Conservation (phyloP, 306 rosid genomes). For the Ormosia emarginata region DNA sequence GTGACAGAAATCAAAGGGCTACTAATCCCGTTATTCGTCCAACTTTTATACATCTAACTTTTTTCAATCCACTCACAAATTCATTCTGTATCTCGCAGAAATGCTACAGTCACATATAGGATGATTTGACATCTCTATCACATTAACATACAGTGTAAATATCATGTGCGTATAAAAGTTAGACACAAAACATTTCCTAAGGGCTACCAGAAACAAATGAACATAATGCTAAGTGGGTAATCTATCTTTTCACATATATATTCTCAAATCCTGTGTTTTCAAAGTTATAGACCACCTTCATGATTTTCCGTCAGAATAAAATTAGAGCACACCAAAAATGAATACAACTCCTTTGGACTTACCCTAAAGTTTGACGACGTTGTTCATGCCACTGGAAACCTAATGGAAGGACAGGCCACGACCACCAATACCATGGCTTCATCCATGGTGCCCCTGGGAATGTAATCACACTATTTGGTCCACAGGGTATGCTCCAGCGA, state of each 20-base stretch:
- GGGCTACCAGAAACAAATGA: not conserved
- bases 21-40: no score
- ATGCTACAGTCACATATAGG: no score
- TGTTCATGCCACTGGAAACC: slow-evolving; percentile 74
- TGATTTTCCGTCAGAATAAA: not conserved
- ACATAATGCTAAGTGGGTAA: not conserved
- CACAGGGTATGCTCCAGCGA: slow-evolving; percentile 79
- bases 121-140: no score
- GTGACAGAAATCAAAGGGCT: not conserved
- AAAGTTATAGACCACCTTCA: not conserved
- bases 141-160: no score
- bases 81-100: no score
- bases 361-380: slow-evolving; percentile 72
- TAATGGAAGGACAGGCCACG: slow-evolving; percentile 81
- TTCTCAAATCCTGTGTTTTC: not conserved
- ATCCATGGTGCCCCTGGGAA: slow-evolving; percentile 80
- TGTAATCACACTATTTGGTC: slow-evolving; percentile 83
- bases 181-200: no score
- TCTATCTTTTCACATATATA: not conserved
- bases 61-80: no score
- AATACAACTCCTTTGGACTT: not conserved
- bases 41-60: no score
- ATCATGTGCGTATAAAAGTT: no score
- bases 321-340: not conserved
- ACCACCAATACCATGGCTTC: slow-evolving; percentile 97